Evolutionary conservation across 1,284 basidiomycete species (phyloP).

Genomic region (Hemileia vastatrix): DNA sequence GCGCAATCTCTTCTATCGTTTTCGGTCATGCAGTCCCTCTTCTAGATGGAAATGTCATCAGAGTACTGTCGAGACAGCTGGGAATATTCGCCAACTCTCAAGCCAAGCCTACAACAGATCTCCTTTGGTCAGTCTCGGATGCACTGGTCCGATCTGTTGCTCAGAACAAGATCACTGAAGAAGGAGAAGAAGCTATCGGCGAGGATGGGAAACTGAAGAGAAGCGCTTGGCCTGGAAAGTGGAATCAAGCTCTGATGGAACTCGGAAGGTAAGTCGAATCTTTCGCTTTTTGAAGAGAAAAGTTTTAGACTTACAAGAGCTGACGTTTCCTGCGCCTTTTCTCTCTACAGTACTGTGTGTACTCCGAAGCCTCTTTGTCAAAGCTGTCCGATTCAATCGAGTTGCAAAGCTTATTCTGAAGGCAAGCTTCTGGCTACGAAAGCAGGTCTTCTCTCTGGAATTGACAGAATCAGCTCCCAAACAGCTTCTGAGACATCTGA

Average conservation of each 20-base stretch:
- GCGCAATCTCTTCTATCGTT: slow-evolving; percentile 40
- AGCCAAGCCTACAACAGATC: slow-evolving; percentile 33
- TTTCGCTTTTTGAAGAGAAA: neutral
- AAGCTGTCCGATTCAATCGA: too few relatives aligned
- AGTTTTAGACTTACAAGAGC: too few relatives aligned
- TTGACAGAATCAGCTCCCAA: neutral
- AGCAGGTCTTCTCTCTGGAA: neutral
- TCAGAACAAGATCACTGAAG: neutral
- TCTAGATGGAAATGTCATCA: slow-evolving; percentile 38
- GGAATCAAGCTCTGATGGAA: slow-evolving; percentile 44
- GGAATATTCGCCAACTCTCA: slow-evolving; percentile 36
- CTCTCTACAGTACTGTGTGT: too few relatives aligned
- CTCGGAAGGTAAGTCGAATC: slow-evolving; percentile 29
- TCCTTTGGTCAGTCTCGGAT: slow-evolving; percentile 35
- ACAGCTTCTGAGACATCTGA: neutral
- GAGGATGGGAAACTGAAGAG: neutral
- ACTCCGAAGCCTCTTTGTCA: too few relatives aligned
- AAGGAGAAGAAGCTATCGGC: neutral
- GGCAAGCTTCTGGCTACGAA: slow-evolving; percentile 12
- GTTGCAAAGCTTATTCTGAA: slow-evolving; percentile 22
- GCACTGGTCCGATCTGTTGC: slow-evolving; percentile 26
- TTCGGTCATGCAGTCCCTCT: slow-evolving; percentile 38
- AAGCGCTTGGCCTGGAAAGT: slow-evolving; percentile 32
- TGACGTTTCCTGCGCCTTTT: too few relatives aligned
- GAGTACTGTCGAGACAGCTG: slow-evolving; percentile 37